A percentile compares a stretch with the other conserved stretches of the same genome.
phyloP scores from a whole-genome alignment of 2,329 filamentous ascomycete species.

The Trichoderma arundinaceum region DNA sequence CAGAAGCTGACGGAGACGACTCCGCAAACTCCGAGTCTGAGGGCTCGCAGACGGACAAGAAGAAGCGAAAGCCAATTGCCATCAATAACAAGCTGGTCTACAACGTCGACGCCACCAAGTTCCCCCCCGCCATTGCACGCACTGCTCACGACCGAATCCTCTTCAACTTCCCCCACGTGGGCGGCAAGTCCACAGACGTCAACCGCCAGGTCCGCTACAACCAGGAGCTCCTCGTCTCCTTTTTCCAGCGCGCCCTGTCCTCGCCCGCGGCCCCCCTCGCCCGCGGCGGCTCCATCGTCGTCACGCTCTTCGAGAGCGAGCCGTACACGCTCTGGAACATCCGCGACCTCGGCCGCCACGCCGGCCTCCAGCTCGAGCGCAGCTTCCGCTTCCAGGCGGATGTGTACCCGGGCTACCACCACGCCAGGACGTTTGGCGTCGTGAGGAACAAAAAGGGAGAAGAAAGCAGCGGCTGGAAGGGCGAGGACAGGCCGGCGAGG shows the following conservation, averaged over 20 bases:
- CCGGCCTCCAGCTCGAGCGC: conserved; percentile 69
- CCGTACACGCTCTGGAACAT: conserved; percentile 98
- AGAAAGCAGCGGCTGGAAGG: conserved; percentile 50
- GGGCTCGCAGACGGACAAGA: neutral
- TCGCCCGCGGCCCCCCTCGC: conserved; percentile 42
- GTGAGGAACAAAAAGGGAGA: conserved; percentile 57
- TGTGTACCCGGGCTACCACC: conserved; percentile 75
- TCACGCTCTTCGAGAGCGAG: conserved; percentile 90
- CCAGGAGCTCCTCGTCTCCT: conserved; percentile 75
- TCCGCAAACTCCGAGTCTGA: neutral
- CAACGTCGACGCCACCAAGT: conserved; percentile 69
- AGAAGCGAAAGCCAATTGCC: conserved; percentile 33
- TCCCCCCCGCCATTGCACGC: conserved; percentile 54
- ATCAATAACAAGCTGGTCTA: conserved; percentile 56
- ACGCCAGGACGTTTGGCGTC: conserved; percentile 74
- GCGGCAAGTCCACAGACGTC: conserved; percentile 88
- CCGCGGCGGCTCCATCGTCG: conserved; percentile 67
- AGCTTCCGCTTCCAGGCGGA: conserved; percentile 72
- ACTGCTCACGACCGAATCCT: conserved; percentile 74
- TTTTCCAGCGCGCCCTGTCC: conserved; percentile 62
- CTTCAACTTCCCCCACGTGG: conserved; percentile 98
- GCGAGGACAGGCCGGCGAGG: conserved; percentile 54
- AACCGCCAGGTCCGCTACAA: conserved; percentile 94
- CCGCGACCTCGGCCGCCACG: conserved; percentile 80
- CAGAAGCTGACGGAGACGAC: conserved; percentile 12